Percentiles rank a stretch among this genome's conserved stretches.
These are phyloP conservation scores for Populus davidiana DNA, from an alignment of 345 rosid genomes.

Conservation along the genomic window DNA sequence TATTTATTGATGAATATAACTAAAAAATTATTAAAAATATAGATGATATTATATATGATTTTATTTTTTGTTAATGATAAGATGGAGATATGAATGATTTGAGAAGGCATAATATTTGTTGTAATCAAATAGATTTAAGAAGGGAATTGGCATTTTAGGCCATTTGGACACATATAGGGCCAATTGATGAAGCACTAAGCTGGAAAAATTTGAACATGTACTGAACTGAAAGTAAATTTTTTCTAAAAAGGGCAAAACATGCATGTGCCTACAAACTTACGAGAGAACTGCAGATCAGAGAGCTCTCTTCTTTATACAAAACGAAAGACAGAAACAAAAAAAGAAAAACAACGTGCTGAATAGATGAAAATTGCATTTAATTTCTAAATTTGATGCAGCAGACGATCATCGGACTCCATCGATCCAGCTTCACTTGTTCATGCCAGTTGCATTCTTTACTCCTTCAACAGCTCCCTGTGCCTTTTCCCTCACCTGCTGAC, in stretches of 20 bases:
- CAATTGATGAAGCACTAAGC: too few relatives aligned
- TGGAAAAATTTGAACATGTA: neutral
- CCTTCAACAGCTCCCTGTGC: conserved; percentile 65
- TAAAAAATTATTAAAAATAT: too few relatives aligned
- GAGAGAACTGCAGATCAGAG: neutral
- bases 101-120: too few relatives aligned
- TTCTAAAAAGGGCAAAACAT: neutral
- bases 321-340: neutral
- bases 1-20: too few relatives aligned
- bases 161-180: too few relatives aligned
- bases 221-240: neutral
- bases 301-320: conserved; percentile 16
- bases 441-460: conserved; percentile 49
- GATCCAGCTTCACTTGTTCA: conserved; percentile 17
- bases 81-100: too few relatives aligned
- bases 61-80: too few relatives aligned
- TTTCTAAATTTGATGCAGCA: neutral
- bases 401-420: neutral
- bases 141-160: too few relatives aligned
- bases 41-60: too few relatives aligned
- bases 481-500: conserved; percentile 50
- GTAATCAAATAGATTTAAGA: neutral
- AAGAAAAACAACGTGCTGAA: too few relatives aligned
- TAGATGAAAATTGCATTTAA: neutral
- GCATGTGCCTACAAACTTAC: neutral